phyloP scores from a whole-genome alignment of 441 rosid species.

The Omphalea diandra region DNA sequence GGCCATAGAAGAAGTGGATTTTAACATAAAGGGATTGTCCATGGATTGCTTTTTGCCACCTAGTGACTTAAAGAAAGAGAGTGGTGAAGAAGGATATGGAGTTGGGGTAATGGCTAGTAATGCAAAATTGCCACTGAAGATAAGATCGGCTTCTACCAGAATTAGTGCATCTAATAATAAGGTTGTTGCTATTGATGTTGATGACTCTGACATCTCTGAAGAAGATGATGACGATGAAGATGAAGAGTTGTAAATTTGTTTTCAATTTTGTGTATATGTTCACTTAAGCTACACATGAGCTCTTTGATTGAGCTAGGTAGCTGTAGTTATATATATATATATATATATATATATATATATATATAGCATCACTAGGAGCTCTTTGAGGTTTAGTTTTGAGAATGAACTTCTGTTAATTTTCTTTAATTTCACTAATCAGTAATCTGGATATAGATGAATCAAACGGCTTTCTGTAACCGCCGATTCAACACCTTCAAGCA shows the following conservation, averaged over 20 bases:
- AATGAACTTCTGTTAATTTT: too few species aligned
- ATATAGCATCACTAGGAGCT: too few species aligned
- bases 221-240: slow-evolving; percentile 32
- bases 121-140: slow-evolving; percentile 41
- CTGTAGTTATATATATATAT: too few species aligned
- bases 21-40: slow-evolving; percentile 75
- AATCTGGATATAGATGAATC: too few species aligned
- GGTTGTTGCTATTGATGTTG: slow-evolving; percentile 54
- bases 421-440: too few species aligned
- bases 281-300: not conserved
- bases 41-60: slow-evolving; percentile 92
- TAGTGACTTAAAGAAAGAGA: slow-evolving; percentile 68
- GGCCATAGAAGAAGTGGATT: slow-evolving; percentile 87
- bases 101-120: slow-evolving; percentile 25
- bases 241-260: slow-evolving; percentile 6
- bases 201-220: slow-evolving; percentile 38
- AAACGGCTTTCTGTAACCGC: slow-evolving; percentile 33
- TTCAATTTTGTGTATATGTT: not conserved
- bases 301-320: too few species aligned
- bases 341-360: too few species aligned
- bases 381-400: too few species aligned
- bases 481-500: slow-evolving; percentile 32
- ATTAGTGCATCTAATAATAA: slow-evolving; percentile 61
- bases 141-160: slow-evolving; percentile 45
- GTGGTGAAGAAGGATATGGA: slow-evolving; percentile 44